A percentile compares a stretch with the other conserved stretches of the same genome.
These are phyloP conservation scores for Chlorencoelia australis DNA, from an alignment of 2,329 filamentous ascomycete genomes.

Conservation along the genomic window DNA sequence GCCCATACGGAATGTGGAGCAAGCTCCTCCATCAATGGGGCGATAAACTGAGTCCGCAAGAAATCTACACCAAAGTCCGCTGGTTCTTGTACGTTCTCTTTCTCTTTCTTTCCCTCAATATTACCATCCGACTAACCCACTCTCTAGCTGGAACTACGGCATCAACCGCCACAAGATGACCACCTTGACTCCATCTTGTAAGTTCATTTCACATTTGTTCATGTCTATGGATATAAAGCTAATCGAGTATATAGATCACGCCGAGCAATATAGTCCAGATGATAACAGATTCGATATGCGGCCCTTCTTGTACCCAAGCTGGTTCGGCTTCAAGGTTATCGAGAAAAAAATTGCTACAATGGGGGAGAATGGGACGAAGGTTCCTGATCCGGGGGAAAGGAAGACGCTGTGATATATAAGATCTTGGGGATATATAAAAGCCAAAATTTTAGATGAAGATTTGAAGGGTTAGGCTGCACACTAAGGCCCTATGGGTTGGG, in stretches of 20 bases:
- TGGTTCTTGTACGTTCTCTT: slow-evolving; percentile 2
- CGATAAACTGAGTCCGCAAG: slow-evolving; percentile 5
- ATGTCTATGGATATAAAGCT: too few species aligned
- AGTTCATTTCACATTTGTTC: too few species aligned
- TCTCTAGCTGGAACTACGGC: slow-evolving; percentile 36
- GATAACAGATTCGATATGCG: slow-evolving; percentile 48
- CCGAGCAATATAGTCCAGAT: slow-evolving; percentile 32
- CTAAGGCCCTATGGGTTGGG: too few species aligned
- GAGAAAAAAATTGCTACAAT: slow-evolving; percentile 3
- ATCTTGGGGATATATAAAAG: too few species aligned
- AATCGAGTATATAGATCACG: too few species aligned
- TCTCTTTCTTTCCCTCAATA: slow-evolving; percentile 28
- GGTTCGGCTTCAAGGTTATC: slow-evolving; percentile 5
- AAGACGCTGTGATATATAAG: neutral
- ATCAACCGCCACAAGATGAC: slow-evolving; percentile 50
- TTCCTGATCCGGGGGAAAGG: neutral
- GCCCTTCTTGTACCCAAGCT: slow-evolving; percentile 42
- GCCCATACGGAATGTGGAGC: slow-evolving; percentile 24
- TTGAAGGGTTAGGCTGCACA: too few species aligned
- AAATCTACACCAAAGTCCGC: slow-evolving; percentile 2
- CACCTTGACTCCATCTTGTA: slow-evolving; percentile 15
- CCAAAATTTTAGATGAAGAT: too few species aligned
- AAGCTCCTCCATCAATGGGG: slow-evolving; percentile 5
- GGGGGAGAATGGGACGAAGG: slow-evolving; percentile 2
- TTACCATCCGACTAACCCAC: slow-evolving; percentile 19